phyloP scores from a whole-genome alignment of 1,284 basidiomycete genomes.

The Cystobasidium pallidum region DNA sequence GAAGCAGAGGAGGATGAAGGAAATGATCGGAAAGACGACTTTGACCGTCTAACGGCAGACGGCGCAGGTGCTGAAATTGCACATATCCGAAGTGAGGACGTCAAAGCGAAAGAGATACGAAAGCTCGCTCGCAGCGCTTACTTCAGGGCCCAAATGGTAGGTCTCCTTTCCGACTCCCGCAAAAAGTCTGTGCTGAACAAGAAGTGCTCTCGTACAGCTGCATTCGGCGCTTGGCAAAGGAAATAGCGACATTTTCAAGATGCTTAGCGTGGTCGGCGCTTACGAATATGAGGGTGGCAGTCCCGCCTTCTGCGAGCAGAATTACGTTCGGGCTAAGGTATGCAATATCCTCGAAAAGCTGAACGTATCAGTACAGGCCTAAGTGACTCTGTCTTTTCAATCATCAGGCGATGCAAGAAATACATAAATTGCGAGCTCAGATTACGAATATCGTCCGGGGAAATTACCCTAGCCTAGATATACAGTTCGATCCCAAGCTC shows the following conservation, averaged over 20 bases:
- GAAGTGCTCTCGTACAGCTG: constrained; percentile 59
- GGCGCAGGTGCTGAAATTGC: constrained; percentile 60
- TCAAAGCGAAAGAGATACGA: constrained; percentile 70
- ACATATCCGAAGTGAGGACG: constrained; percentile 65
- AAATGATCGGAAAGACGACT: constrained; percentile 49
- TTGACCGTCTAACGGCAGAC: constrained; percentile 15
- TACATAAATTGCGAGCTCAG: constrained; percentile 92
- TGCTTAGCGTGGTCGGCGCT: constrained; percentile 89
- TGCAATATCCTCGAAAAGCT: constrained; percentile 45
- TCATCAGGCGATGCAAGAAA: constrained; percentile 93
- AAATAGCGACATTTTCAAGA: constrained; percentile 85
- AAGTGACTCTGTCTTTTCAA: not conserved
- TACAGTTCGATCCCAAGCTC: constrained; percentile 66
- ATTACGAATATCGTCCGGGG: constrained; percentile 78
- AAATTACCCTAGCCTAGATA: constrained; percentile 68
- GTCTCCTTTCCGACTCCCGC: constrained; percentile 43
- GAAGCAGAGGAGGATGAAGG: constrained; percentile 60
- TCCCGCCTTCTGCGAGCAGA: constrained; percentile 77
- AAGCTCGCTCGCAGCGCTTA: constrained; percentile 71
- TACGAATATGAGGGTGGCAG: constrained; percentile 88
- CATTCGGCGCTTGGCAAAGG: constrained; percentile 80
- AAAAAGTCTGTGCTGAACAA: constrained; percentile 31
- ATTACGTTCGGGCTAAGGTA: constrained; percentile 91
- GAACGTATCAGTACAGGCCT: not conserved
- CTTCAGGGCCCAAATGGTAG: constrained; percentile 76